These are phyloP conservation scores for Phytophthora europaea DNA, from an alignment of 352 stramenopile species.

Conservation along the genomic window DNA sequence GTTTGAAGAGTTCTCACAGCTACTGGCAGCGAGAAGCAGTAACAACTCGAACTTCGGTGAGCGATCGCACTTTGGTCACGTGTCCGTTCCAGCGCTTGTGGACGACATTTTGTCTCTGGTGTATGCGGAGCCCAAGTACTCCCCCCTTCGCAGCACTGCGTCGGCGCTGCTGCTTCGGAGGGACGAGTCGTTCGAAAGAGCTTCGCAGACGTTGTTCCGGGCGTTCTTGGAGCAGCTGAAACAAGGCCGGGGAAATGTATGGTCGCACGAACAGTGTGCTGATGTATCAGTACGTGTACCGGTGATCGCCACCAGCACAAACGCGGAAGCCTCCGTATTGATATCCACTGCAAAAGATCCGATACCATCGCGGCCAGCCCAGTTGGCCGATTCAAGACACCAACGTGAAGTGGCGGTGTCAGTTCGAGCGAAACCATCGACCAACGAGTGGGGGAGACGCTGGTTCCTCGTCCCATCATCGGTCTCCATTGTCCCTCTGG, in stretches of 20 bases:
- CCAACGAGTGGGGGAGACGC: neutral
- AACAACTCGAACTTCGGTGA: neutral
- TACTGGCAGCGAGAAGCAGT: neutral
- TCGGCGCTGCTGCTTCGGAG: neutral
- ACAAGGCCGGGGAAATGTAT: neutral
- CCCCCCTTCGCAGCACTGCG: neutral
- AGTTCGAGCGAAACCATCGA: neutral
- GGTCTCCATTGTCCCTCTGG: neutral
- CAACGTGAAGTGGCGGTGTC: neutral
- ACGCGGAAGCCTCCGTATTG: neutral
- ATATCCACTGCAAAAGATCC: neutral
- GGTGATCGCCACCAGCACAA: neutral
- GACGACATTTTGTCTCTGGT: slow-evolving; percentile 1
- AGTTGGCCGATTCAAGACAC: neutral
- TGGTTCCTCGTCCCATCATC: neutral
- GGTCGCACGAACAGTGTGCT: neutral
- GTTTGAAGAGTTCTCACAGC: neutral
- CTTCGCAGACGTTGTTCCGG: neutral
- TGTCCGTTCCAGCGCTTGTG: neutral
- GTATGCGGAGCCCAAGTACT: neutral
- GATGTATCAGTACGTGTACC: neutral
- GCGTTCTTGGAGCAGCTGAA: neutral
- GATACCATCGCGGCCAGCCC: neutral
- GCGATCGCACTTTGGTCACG: neutral
- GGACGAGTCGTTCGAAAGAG: neutral